Evolutionary conservation across 1,139 yeast species (phyloP), one percentile per base, ranked within the genome.

Genomic region (Nakaseomyces bracarensis): DNA sequence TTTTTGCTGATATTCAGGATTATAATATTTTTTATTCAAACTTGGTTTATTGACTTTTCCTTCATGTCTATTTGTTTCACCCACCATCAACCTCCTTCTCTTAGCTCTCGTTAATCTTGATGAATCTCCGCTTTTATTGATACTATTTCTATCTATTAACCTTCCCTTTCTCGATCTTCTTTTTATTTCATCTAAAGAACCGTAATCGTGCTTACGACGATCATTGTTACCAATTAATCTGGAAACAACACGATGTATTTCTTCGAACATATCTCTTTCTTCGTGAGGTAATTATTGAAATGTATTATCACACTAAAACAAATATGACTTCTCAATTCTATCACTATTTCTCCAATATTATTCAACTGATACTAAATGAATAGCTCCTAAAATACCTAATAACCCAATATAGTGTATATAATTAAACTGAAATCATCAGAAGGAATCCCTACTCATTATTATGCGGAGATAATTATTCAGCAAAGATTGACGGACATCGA

Each of bases 161-260:
- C 22, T 38, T 13, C 40, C 19, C 5, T 31, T 18, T 16, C 36
- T 38, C 36, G 40, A 29, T 30, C 28, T 25, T 28, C 29, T 40
- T 29, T 41, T 48, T 39, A 52, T 41, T 11, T 49, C 51, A 19
- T 47, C 47, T 19, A 52, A 38, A 9, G 47, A 45, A 9, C 55
- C 56, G 28, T 46, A 46, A 14, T 52, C 57, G 20, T 36, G 42
- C 43, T 53, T 53, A 16, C 36, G 25, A 6, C 26, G 6, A 21
- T 33, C 36, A n/a, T 20, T 16, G 5, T 16, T 20, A n/a, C 26
- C 18, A 13, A 33, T 7, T 7, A 33, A 11, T 4, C 14, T 21
- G 18, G 36, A 4, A 21, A 33, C 25, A 13, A 21, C 16, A 8
- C n/a, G 16, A 13, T 33, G 25, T 20, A 33, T n/a, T n/a, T 18